Evolutionary conservation across 371 early-diverging fungal species (phyloP), one percentile per base, ranked within the genome.

Genomic region (Amoeboaphelidium occidentale): DNA sequence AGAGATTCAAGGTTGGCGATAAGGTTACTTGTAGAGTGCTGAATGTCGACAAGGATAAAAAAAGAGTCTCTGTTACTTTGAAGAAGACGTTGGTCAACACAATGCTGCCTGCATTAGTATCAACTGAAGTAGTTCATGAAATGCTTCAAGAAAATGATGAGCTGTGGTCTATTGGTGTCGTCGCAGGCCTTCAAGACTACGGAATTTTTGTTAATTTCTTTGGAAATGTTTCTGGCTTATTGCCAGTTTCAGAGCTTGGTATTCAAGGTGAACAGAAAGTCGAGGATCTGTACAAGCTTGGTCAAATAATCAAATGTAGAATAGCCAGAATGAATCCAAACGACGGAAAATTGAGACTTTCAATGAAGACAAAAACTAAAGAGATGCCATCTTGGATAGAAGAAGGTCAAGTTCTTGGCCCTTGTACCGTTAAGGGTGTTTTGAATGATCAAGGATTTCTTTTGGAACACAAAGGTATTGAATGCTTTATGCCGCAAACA

Each of bases 251-350:
- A 41, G 46, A 14, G 23, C 2, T 41, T 46, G 43, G 55, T 53
- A 17, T 55, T 69, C 14, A 46, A 50, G 21, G 46, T 47, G n/a
- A 60, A 65, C 44, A 56, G 54, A 43, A 51, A 62, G 23, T 48
- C 53, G 55, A 49, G 51, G 70, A 45, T 45, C n/a, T 53, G 73
- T 82, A 80, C 58, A 64, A 67, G 26, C 61, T 72, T 0, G 87
- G 87, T 12, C 84, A 87, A 56, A 68, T 73, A 23, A 72, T 85
- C 51, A 81, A 80, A 50, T 84, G 87, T 53, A 63, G 75, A 25
- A 68, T 89, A n/a, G n/a, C n/a, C n/a, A n/a, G n/a, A n/a, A n/a
- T n/a, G n/a, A n/a, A n/a, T n/a, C n/a, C n/a, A n/a, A n/a, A n/a
- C n/a, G n/a, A n/a, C n/a, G n/a, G n/a, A n/a, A n/a, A n/a, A n/a